A percentile compares a stretch with the other conserved stretches of the same genome.
These are phyloP conservation scores for Aspergillus flavus DNA, from an alignment of 2,329 filamentous ascomycete species.

Conservation along the genomic window DNA sequence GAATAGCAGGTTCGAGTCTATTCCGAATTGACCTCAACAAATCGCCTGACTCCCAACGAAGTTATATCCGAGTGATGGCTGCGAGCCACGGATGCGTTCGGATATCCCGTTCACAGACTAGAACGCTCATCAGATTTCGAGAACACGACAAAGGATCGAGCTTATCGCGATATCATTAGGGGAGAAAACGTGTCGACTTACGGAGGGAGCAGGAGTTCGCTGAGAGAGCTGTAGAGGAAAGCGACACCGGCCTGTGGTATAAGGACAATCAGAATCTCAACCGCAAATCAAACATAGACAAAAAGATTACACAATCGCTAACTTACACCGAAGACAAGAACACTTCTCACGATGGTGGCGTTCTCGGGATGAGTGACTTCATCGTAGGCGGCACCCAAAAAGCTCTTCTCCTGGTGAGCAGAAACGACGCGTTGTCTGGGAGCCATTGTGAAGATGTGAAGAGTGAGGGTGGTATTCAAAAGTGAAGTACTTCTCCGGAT, in stretches of 20 bases:
- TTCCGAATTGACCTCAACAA: constrained; percentile 6
- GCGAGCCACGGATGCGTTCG: constrained; percentile 6
- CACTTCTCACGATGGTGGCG: constrained; percentile 67
- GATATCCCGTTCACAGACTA: constrained; percentile 24
- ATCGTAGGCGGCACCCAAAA: constrained; percentile 62
- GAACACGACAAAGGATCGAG: constrained; percentile 15
- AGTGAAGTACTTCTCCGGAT: constrained; percentile 11
- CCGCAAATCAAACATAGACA: background rate
- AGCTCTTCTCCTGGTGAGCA: constrained; percentile 52
- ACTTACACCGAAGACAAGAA: constrained; percentile 70
- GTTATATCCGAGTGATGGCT: constrained; percentile 11
- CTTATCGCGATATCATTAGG: background rate
- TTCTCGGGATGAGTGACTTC: constrained; percentile 69
- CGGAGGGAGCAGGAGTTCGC: constrained; percentile 68
- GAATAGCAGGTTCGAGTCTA: constrained; percentile 10
- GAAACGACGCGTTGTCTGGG: constrained; percentile 62
- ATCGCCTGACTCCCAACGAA: constrained; percentile 6
- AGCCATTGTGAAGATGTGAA: constrained; percentile 55
- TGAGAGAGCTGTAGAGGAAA: constrained; percentile 68
- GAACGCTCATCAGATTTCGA: constrained; percentile 11
- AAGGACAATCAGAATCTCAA: constrained; percentile 15
- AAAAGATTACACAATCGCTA: background rate
- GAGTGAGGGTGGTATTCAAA: constrained; percentile 5
- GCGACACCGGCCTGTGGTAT: constrained; percentile 62
- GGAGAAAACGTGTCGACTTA: constrained; percentile 42